A percentile compares a stretch with the other conserved stretches of the same genome.
Conservation (phyloP, 495 filamentous ascomycete genomes). For the Xylaria longipes region DNA sequence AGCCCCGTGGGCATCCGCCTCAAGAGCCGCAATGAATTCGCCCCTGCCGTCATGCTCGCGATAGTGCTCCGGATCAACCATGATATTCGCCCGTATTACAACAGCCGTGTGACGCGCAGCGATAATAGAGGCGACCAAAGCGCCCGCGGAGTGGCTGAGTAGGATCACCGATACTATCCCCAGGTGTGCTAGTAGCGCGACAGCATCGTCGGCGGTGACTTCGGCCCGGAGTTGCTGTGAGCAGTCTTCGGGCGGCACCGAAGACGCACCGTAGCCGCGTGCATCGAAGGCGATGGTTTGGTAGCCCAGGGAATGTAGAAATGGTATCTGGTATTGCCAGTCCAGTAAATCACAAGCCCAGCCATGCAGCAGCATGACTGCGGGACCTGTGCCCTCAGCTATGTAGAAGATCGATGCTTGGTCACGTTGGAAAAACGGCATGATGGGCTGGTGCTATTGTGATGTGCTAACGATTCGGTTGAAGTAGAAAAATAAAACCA, state of each 20-base stretch:
- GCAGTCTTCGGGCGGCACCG: constrained; percentile 2
- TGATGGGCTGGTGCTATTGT: too few relatives aligned
- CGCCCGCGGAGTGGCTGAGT: constrained; percentile 17
- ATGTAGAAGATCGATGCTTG: constrained; percentile 18
- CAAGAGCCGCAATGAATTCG: constrained; percentile 9
- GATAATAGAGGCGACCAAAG: constrained; percentile 6
- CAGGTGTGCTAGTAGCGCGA: constrained; percentile 4
- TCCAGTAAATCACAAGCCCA: constrained; percentile 18
- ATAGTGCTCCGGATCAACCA: constrained; percentile 18
- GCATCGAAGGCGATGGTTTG: constrained; percentile 21
- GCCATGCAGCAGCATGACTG: constrained; percentile 14
- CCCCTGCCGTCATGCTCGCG: constrained; percentile 2
- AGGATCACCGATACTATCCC: background rate
- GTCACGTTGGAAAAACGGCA: constrained; percentile 5
- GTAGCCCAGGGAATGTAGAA: constrained; percentile 17
- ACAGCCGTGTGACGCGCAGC: background rate
- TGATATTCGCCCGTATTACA: background rate
- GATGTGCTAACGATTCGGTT: background rate
- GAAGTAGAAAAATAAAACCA: background rate
- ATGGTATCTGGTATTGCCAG: constrained; percentile 21
- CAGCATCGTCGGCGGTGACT: constrained; percentile 10
- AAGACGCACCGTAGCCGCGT: constrained; percentile 15
- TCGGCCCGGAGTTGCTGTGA: constrained; percentile 8
- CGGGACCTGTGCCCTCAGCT: constrained; percentile 7
- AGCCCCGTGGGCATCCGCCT: background rate